Evolutionary conservation across 1,284 basidiomycete genomes (phyloP).

Genomic region (Pseudozyma tsukubaensis): DNA sequence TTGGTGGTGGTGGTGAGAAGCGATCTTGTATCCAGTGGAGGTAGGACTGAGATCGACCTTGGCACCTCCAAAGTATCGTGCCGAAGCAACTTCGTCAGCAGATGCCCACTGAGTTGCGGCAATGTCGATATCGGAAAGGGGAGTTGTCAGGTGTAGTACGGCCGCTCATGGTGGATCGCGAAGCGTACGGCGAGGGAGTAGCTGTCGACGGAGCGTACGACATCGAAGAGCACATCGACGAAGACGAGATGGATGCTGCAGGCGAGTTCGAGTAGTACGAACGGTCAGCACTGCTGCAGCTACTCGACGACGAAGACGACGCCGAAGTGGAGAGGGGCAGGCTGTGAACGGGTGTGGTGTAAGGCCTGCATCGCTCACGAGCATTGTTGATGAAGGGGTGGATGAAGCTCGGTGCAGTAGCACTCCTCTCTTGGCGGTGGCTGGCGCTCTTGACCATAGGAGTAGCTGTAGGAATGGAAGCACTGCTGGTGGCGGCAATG

Average conservation of each 20-base stretch:
- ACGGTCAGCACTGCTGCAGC: slow-evolving; percentile 12
- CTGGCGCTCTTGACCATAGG: slow-evolving; percentile 46
- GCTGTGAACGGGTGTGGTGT: slow-evolving; percentile 55
- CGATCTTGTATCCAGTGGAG: slow-evolving; percentile 24
- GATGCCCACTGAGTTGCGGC: slow-evolving; percentile 34
- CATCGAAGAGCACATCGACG: slow-evolving; percentile 48
- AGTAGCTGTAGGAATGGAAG: slow-evolving; percentile 34
- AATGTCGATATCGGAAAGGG: slow-evolving; percentile 53
- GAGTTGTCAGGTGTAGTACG: slow-evolving; percentile 65
- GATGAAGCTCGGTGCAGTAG: slow-evolving; percentile 38
- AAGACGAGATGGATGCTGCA: slow-evolving; percentile 48
- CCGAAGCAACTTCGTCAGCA: slow-evolving; percentile 32
- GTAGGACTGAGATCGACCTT: slow-evolving; percentile 29
- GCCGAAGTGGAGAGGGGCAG: slow-evolving; percentile 33
- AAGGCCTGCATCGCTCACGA: slow-evolving; percentile 47
- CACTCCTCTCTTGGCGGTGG: slow-evolving; percentile 43
- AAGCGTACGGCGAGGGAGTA: slow-evolving; percentile 54
- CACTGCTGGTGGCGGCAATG: slow-evolving; percentile 32
- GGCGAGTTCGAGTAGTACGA: slow-evolving; percentile 41
- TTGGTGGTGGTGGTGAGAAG: slow-evolving; percentile 12
- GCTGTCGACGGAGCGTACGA: slow-evolving; percentile 39
- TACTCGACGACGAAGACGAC: slow-evolving; percentile 10
- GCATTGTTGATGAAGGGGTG: slow-evolving; percentile 47
- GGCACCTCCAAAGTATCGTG: slow-evolving; percentile 7
- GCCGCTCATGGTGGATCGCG: slow-evolving; percentile 49